These are phyloP conservation scores for Alternaria angustiovoidea DNA, from an alignment of 2,329 filamentous ascomycete species.

Conservation along the genomic window DNA sequence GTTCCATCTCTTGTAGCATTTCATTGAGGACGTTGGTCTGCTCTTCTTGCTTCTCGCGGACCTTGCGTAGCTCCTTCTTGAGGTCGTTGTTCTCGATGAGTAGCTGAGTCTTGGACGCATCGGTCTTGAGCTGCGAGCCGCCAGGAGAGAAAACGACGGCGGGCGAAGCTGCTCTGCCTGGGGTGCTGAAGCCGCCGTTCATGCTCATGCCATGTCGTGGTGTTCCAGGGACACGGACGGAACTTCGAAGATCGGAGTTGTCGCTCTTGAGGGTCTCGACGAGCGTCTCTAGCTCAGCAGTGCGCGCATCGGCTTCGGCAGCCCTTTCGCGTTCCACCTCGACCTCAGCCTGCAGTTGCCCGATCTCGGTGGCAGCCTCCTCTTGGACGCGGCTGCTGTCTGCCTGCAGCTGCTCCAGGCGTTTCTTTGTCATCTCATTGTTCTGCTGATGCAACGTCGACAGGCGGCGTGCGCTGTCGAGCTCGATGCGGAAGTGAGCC, in stretches of 20 bases:
- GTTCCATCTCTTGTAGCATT: constrained; percentile 84
- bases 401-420: constrained; percentile 73
- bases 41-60: constrained; percentile 77
- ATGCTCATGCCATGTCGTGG: constrained; percentile 58
- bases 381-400: constrained; percentile 71
- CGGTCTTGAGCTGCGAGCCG: constrained; percentile 61
- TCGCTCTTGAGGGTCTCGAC: constrained; percentile 68
- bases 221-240: constrained; percentile 57
- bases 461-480: constrained; percentile 81
- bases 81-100: constrained; percentile 69
- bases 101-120: constrained; percentile 68
- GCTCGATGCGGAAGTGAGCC: constrained; percentile 84
- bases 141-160: constrained; percentile 62
- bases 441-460: constrained; percentile 83
- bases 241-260: constrained; percentile 53
- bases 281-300: constrained; percentile 70
- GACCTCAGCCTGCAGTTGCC: constrained; percentile 58
- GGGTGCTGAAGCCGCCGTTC: constrained; percentile 61
- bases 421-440: constrained; percentile 73
- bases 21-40: constrained; percentile 82
- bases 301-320: constrained; percentile 67
- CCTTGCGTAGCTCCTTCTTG: constrained; percentile 75
- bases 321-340: constrained; percentile 65
- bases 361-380: constrained; percentile 67
- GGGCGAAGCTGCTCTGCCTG: constrained; percentile 60